phyloP scores from a whole-genome alignment of 371 early-diverging fungal species.

The Chytridium lagenaria region DNA sequence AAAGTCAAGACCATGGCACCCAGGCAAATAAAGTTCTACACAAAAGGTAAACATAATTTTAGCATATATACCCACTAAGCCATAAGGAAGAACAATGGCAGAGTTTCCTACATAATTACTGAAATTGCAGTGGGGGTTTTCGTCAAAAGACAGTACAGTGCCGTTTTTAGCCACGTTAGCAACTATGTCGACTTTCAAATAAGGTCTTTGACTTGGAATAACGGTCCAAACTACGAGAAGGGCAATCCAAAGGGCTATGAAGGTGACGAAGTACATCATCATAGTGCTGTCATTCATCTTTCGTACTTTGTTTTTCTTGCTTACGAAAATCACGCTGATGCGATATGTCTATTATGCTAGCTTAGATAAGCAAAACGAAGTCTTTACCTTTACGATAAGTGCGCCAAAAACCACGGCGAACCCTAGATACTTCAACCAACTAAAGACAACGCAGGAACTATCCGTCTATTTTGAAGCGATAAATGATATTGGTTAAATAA shows the following conservation, averaged over 20 bases:
- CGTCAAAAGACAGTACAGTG: neutral
- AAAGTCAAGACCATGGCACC: conserved; percentile 22
- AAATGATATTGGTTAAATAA: no score
- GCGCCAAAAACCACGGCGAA: conserved; percentile 29
- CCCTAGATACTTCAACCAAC: conserved; percentile 30
- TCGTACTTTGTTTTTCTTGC: conserved; percentile 8
- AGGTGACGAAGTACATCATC: conserved; percentile 6
- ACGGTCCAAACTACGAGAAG: conserved; percentile 22
- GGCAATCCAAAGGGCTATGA: conserved; percentile 19
- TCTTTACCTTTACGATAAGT: conserved; percentile 15
- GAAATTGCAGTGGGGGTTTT: conserved; percentile 18
- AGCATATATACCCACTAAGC: no score
- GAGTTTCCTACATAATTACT: conserved; percentile 18
- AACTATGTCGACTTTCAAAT: neutral
- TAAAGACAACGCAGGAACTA: conserved; percentile 9
- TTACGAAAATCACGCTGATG: conserved; percentile 17
- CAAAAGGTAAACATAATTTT: no score
- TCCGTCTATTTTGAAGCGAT: conserved; percentile 8
- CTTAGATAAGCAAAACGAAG: neutral
- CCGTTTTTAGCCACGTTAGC: conserved; percentile 22
- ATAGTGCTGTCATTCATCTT: conserved; percentile 11
- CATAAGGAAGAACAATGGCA: no score
- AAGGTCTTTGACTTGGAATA: conserved; percentile 7
- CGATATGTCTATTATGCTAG: conserved; percentile 12
- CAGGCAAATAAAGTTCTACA: conserved; percentile 16